Evolutionary conservation across 495 filamentous ascomycete genomes (phyloP), one percentile per base, ranked within the genome.

Genomic region (Daldinia concentrica): DNA sequence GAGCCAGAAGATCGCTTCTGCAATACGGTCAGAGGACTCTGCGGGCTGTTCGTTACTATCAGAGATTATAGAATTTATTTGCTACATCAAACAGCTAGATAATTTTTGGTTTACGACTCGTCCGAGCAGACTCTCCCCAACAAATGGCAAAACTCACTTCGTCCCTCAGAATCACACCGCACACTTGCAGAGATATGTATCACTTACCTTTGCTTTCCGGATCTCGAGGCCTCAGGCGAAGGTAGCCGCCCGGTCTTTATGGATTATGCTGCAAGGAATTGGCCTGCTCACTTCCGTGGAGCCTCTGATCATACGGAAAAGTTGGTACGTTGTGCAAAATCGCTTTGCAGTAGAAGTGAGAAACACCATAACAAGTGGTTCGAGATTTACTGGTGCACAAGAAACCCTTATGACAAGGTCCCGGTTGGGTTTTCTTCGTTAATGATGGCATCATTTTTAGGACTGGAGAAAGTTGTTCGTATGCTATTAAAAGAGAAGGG

Each of bases 41-140:
- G 82, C 63, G 82, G 82, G 0, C 78, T 84, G 12, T 79, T 84
- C 55, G 58, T 85, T 12, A 72, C 65, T 6, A 77, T 83, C 22
- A 56, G 76, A 14, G 66, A 81, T 24, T 68, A 64, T 0, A 77
- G 68, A 61, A 50, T 85, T 3, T 85, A 81, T 62, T 58, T 85
- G 1, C 71, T 85, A 37, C 83, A 84, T 56, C 83, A 85, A 50
- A 85, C 82, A 5, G 80, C 79, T 2, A 82, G 72, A 45, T 79
- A 83, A 58, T 82, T 79, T 45, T 66, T 82, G 12, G 64, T 80
- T 66, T 30, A 12, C 19, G 7, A 30, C 4, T n/a, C 11, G 14
- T 2, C 26, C 6, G n/a, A 1, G 26, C 7, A 3, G 8, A 19
- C 19, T 22, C 17, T 9, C 19, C 0, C 19, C 3, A 11, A 48